Conservation (phyloP, 192 early-diverging fungal genomes). For the Backusella morwellensis region DNA sequence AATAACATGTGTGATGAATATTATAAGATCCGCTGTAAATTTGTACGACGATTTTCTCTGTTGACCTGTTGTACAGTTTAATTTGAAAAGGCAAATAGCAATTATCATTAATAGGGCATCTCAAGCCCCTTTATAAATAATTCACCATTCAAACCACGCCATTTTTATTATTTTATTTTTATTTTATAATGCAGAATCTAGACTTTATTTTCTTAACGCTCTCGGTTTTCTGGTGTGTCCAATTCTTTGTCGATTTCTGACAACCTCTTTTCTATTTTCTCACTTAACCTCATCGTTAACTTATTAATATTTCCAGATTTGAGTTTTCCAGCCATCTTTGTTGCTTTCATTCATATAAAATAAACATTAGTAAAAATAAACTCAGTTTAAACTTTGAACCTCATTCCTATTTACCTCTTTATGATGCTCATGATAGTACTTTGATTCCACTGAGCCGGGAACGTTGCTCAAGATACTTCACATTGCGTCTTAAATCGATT, state of each 20-base stretch:
- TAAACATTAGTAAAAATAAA: background rate
- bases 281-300: slow-evolving; percentile 50
- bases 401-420: slow-evolving; percentile 45
- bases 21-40: slow-evolving; percentile 3
- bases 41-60: background rate
- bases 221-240: slow-evolving; percentile 17
- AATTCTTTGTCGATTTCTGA: slow-evolving; percentile 66
- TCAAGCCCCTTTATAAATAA: background rate
- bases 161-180: background rate
- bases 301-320: slow-evolving; percentile 43
- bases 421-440: slow-evolving; percentile 52
- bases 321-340: slow-evolving; percentile 48
- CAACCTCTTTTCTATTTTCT: slow-evolving; percentile 76
- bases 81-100: slow-evolving; percentile 6
- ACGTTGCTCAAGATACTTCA: slow-evolving; percentile 53
- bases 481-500: slow-evolving; percentile 46
- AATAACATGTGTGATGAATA: background rate
- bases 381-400: background rate
- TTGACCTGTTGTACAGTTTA: background rate
- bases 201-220: background rate
- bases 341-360: background rate
- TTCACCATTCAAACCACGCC: background rate
- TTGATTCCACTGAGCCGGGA: slow-evolving; percentile 54
- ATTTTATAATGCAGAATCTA: slow-evolving; percentile 5
- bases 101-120: background rate